Evolutionary conservation across 2,329 filamentous ascomycete species (phyloP), one percentile per base, ranked within the genome.

Genomic region (Colletotrichum sp.): DNA sequence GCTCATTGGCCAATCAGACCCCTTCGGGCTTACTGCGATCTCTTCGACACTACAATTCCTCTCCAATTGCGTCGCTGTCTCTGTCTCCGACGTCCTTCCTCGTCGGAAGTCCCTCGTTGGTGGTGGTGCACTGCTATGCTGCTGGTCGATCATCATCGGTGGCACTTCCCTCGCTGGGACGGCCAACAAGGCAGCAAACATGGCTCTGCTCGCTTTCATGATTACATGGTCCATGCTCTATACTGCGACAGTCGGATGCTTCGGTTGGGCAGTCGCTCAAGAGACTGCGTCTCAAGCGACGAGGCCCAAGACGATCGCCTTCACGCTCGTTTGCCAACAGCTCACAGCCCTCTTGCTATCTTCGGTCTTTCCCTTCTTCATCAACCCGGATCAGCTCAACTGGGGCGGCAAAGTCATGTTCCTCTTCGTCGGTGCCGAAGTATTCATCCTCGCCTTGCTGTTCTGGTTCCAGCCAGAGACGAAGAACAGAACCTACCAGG

Each of bases 351-450:
- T 59, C 0, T 4, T 59, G 24, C 26, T 59, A 0, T 59, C 55
- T 18, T 83, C 81, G 0, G 81, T 85, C 0, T 84, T 85, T 39
- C 83, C 83, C 0, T 85, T 79, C 77, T 84, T 84, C 36, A 84
- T 85, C 76, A 84, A 85, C 77, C 83, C 83, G 0, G 82, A 85
- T 71, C 83, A 84, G 28, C 78, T 85, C 0, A 85, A 85, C 72
- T 84, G 83, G 83, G 83, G 83, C 0, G 83, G 83, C 36, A 85
- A 82, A 75, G 79, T 85, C 73, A 84, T 84, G 82, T 84, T 85
- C 61, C 18, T 85, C 28, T 85, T 85, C 67, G 83, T 83, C 7
- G 82, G 76, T 1, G 82, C 83, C 1, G 83, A 85, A 77, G 69
- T 83, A 2, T 79, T 84, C 30, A 83, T 85, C 24, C 79, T 85